These are phyloP conservation scores for Pezicula carpinea DNA, from an alignment of 2,329 filamentous ascomycete species.

Conservation along the genomic window DNA sequence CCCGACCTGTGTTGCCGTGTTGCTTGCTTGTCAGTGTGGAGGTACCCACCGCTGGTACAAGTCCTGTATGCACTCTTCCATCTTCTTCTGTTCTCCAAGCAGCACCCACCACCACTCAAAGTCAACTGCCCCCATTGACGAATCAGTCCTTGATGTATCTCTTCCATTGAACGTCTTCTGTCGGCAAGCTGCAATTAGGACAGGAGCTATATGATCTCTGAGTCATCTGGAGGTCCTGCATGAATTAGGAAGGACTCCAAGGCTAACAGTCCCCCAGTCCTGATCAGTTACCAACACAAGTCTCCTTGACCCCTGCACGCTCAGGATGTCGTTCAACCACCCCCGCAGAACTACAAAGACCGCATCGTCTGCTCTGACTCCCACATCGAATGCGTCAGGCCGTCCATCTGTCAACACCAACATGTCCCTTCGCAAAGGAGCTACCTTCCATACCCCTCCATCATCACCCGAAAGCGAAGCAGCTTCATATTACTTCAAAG, in stretches of 20 bases:
- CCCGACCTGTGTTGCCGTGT: no score
- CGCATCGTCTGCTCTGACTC: conserved; percentile 38
- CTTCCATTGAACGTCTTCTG: conserved; percentile 16
- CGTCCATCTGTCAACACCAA: conserved; percentile 47
- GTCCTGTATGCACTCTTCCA: neutral
- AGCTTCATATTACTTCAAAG: conserved; percentile 35
- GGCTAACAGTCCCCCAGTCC: conserved; percentile 24
- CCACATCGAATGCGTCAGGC: conserved; percentile 35
- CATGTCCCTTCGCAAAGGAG: conserved; percentile 63
- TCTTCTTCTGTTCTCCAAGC: conserved; percentile 1
- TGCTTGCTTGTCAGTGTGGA: neutral
- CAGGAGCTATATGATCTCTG: conserved; percentile 17
- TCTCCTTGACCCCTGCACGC: conserved; percentile 16
- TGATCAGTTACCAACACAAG: conserved; percentile 13
- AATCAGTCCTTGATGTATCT: conserved; percentile 22
- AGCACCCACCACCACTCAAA: conserved; percentile 8
- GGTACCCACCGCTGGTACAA: neutral
- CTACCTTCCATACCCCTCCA: conserved; percentile 52
- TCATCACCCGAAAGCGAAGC: conserved; percentile 32
- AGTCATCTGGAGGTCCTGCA: conserved; percentile 22
- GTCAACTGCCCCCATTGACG: conserved; percentile 14
- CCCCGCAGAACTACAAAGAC: conserved; percentile 32
- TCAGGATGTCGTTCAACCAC: conserved; percentile 29
- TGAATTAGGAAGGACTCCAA: conserved; percentile 17
- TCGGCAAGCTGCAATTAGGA: conserved; percentile 12